Evolutionary conservation across 2,329 filamentous ascomycete species (phyloP), one percentile per base, ranked within the genome.

Genomic region (Helminthosporium solani): DNA sequence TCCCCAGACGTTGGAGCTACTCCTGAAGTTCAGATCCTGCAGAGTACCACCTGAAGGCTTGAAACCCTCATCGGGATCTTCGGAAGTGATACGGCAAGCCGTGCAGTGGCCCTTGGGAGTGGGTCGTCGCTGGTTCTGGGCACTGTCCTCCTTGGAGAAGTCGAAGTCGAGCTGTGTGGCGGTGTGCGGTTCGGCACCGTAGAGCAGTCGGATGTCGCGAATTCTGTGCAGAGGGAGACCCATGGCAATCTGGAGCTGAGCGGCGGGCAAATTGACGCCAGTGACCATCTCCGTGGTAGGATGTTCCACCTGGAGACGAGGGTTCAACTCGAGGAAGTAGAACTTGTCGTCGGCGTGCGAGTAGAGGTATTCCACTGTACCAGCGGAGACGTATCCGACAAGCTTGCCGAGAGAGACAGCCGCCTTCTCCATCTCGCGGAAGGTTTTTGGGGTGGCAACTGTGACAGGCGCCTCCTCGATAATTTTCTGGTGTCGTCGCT

Each of bases 241-340:
- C 94, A 99, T 99, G 66, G 94, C 94, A 76, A 99, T 87, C 78
- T 99, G 94, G 42, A 99, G 87, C 78, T 99, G 94, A 44, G 94
- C 94, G 53, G 95, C 94, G 40, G 94, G 94, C 70, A 99, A 75
- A 75, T 97, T 96, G 68, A 99, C 94, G 69, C 95, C 94, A 63
- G 87, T 95, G 56, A 99, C 94, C 94, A 99, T 99, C 73, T 99
- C 94, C 21, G 94, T 99, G 42, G 92, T 99, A 36, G 94, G 94
- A 77, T 99, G 94, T 82, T 99, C 94, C 75, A 99, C 94, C 77
- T 99, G 94, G 44, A 99, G 87, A 89, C 94, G 90, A 40, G 94
- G 94, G 78, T 99, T 99, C 67, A 99, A 77, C 76, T 99, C 94
- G 56, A 99, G 79, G 79, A 99, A 99, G 82, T 97, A 99, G 78